Conservation (phyloP, 352 stramenopile genomes). For the Globisporangium sylvaticum region DNA sequence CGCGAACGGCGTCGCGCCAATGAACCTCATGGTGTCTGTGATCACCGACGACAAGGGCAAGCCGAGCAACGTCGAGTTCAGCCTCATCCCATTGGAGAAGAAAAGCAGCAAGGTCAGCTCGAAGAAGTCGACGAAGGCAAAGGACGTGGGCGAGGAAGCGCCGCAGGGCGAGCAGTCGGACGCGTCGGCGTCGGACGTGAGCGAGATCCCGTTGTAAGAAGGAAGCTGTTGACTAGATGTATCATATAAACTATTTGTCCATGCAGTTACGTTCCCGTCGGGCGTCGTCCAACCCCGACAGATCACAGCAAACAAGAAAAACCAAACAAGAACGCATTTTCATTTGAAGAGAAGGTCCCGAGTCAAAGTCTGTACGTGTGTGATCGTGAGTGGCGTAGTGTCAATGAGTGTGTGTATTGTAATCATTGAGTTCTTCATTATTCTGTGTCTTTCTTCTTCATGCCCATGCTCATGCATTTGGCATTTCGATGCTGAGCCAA, state of each 20-base stretch:
- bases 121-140: constrained; percentile 5
- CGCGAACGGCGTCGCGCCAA: constrained; percentile 22
- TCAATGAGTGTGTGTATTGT: too few species aligned
- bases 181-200: constrained; percentile 10
- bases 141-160: background rate
- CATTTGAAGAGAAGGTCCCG: background rate
- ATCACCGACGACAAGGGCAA: constrained; percentile 45
- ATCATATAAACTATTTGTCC: background rate
- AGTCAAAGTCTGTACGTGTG: background rate
- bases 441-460: too few species aligned
- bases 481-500: background rate
- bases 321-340: background rate
- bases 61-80: constrained; percentile 59
- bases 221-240: constrained; percentile 1
- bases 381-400: background rate
- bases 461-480: background rate
- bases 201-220: constrained; percentile 10
- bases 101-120: constrained; percentile 3
- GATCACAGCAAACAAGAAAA: background rate
- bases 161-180: constrained; percentile 10
- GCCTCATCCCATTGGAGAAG: constrained; percentile 33
- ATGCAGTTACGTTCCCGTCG: background rate
- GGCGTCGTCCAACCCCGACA: background rate
- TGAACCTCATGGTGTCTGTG: constrained; percentile 51
- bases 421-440: background rate